Conservation (phyloP, 2,329 filamentous ascomycete species). For the Pseudopyricularia cyperi region DNA sequence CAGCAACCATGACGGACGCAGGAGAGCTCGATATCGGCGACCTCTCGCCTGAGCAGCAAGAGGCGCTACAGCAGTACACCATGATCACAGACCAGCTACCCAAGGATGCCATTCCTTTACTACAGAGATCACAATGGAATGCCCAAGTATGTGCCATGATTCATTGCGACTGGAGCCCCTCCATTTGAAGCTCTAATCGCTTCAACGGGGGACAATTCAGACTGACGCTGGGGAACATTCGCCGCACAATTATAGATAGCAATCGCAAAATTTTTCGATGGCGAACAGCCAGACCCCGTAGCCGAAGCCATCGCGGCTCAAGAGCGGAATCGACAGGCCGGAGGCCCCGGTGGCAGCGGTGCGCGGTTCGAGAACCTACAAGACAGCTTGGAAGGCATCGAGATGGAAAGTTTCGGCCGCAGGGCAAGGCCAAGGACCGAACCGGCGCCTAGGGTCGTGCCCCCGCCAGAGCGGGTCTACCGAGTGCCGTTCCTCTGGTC, state of each 20-base stretch:
- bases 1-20: conserved; percentile 15
- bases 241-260: conserved; percentile 53
- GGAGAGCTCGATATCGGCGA: conserved; percentile 37
- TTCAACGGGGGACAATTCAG: not conserved
- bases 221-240: not conserved
- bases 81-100: conserved; percentile 76
- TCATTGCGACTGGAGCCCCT: not conserved
- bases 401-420: conserved; percentile 14
- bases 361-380: conserved; percentile 63
- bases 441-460: conserved; percentile 75
- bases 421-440: conserved; percentile 28
- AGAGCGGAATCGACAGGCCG: conserved; percentile 17
- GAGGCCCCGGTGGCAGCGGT: conserved; percentile 14
- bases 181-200: not conserved
- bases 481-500: conserved; percentile 64
- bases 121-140: conserved; percentile 90
- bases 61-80: conserved; percentile 76
- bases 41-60: conserved; percentile 67
- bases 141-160: conserved; percentile 49
- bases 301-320: conserved; percentile 56
- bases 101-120: conserved; percentile 61
- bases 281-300: conserved; percentile 68
- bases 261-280: conserved; percentile 95
- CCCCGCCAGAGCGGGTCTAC: conserved; percentile 55
- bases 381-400: conserved; percentile 24